phyloP scores from a whole-genome alignment of 495 filamentous ascomycete genomes.

The Schizothecium vesticola region DNA sequence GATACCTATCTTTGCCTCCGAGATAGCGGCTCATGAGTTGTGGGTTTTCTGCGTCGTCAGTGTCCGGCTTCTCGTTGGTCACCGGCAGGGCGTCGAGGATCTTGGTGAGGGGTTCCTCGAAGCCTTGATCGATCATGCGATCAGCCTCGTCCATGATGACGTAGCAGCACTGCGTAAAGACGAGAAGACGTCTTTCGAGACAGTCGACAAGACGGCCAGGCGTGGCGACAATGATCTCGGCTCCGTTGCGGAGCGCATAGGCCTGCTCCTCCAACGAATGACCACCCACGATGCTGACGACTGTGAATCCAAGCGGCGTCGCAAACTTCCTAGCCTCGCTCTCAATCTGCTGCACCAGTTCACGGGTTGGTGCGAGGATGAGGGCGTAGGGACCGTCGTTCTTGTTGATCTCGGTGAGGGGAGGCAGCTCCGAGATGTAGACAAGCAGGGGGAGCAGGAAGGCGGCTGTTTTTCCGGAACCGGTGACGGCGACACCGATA shows the following conservation, averaged over 20 bases:
- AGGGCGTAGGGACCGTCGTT: conserved; percentile 96
- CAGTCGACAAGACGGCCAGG: conserved; percentile 96
- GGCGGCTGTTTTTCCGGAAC: conserved; percentile 97
- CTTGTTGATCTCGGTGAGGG: conserved; percentile 80
- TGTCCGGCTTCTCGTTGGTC: conserved; percentile 92
- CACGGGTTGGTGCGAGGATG: conserved; percentile 94
- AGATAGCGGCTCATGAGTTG: conserved; percentile 77
- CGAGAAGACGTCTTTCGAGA: conserved; percentile 86
- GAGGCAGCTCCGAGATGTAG: conserved; percentile 89
- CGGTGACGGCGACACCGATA: conserved; percentile 96
- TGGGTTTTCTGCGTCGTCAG: conserved; percentile 86
- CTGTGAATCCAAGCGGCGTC: conserved; percentile 83
- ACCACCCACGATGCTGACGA: conserved; percentile 95
- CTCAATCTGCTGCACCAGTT: conserved; percentile 97
- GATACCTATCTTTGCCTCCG: conserved; percentile 78
- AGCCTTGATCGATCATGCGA: conserved; percentile 97
- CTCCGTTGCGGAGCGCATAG: conserved; percentile 87
- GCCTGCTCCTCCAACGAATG: conserved; percentile 94
- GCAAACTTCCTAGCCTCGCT: conserved; percentile 93
- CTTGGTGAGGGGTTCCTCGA: conserved; percentile 96
- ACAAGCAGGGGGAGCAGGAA: conserved; percentile 93
- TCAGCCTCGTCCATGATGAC: conserved; percentile 97
- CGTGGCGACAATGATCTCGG: conserved; percentile 97
- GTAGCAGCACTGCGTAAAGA: conserved; percentile 94
- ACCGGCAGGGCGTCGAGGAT: conserved; percentile 97